Base-by-base conservation (phyloP, 2,329 filamentous ascomycete species). In the Neonectria sp. region DNA sequence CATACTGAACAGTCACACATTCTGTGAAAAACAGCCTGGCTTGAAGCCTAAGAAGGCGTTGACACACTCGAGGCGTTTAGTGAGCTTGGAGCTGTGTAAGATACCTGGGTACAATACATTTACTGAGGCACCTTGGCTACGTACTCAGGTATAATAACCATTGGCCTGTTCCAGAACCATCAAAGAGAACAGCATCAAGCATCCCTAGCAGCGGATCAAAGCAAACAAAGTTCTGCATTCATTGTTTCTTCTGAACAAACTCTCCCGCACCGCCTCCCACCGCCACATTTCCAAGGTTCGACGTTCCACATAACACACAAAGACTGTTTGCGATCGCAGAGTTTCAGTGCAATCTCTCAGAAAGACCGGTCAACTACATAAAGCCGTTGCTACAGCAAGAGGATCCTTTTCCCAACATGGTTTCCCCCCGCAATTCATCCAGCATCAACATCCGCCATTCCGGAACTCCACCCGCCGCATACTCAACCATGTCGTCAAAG, bases 401-500 rank as follows among this genome's bases (percentile, higher is more conserved):
- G 9, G 7, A 6, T 13, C 29, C n/a, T 12, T 51, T 11, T 15
- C 7, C n/a, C n/a, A 37, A 4, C 31, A 24, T 53, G 31, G 9
- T 33, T 35, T 27, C 12, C 46, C 15, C 27, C 40, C n/a, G 13
- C 43, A 35, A 40, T 33, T 45, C 29, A 17, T n/a, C 6, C 37
- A 40, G 37, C 37, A 40, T 40, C 53, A 57, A 35, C 60, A 51
- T 17, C 27, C 40, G 31, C 4, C 21, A 45, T n/a, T 43, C 24
- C 8, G n/a, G 40, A 60, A 45, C 63, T 45, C 40, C 71, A 35
- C 52, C 51, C 24, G 4, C 45, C 70, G 53, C 40, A 35, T n/a
- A 40, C 37, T 40, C 65, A 51, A 73, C 27, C 51, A 74, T 78
- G 64, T 63, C 63, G 64, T 65, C 65, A 61, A 76, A 69, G 60